Percentiles rank a stretch among this genome's conserved stretches.
These are phyloP conservation scores for Calonectria multiphialidica DNA, from an alignment of 2,329 filamentous ascomycete genomes.

Conservation along the genomic window DNA sequence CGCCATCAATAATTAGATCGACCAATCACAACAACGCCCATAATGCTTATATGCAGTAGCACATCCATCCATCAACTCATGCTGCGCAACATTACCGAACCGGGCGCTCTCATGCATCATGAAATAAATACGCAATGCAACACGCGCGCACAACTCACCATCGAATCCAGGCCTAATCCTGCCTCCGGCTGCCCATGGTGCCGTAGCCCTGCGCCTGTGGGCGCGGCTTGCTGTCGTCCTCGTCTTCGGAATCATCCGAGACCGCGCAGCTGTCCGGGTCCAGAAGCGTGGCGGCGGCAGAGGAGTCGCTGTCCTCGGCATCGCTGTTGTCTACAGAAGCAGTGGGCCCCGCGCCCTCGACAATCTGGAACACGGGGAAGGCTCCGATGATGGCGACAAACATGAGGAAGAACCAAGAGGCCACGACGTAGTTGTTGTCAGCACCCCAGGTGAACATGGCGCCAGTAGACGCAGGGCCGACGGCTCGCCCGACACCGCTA, in stretches of 20 bases:
- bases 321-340: constrained; percentile 50
- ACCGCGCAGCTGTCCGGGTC: constrained; percentile 36
- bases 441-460: constrained; percentile 81
- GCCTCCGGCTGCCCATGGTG: constrained; percentile 27
- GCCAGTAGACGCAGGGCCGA: constrained; percentile 82
- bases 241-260: constrained; percentile 37
- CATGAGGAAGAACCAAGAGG: constrained; percentile 86
- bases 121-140: neutral
- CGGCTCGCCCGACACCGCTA: constrained; percentile 82
- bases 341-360: constrained; percentile 78
- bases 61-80: neutral
- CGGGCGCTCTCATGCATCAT: neutral
- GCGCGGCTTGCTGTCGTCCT: constrained; percentile 30
- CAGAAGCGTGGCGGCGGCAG: constrained; percentile 33
- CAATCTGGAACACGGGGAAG: constrained; percentile 79
- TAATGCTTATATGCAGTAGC: neutral
- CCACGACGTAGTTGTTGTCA: constrained; percentile 79
- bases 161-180: neutral
- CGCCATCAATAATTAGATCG: neutral
- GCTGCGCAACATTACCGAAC: neutral
- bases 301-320: constrained; percentile 34
- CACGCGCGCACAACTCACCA: neutral
- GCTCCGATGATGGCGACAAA: constrained; percentile 73
- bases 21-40: neutral
- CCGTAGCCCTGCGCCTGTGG: constrained; percentile 32